A percentile compares a stretch with the other conserved stretches of the same genome.
Conservation (phyloP, 345 rosid genomes). For the Arabidopsis suecica region DNA sequence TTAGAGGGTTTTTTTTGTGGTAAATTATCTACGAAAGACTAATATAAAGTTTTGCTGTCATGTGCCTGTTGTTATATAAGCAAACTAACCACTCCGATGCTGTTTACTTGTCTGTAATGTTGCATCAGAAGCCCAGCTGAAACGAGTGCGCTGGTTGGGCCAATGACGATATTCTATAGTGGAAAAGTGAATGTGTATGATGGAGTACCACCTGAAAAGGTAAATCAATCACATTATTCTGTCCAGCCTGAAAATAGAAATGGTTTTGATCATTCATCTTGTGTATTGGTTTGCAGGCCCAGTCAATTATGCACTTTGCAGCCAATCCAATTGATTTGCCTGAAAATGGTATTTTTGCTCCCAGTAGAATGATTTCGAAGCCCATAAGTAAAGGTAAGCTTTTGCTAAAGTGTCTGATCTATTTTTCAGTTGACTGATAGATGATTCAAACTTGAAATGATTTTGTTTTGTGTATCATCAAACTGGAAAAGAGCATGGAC, state of each 20-base stretch:
- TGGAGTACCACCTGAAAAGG: conserved; percentile 79
- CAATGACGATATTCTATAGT: conserved; percentile 87
- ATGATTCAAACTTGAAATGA: conserved; percentile 30
- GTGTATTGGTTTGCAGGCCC: conserved; percentile 73
- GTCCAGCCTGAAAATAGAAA: conserved; percentile 46
- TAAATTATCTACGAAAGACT: not conserved
- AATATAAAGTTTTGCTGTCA: not conserved
- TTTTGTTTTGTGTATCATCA: conserved; percentile 21
- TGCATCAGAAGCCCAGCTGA: conserved; percentile 58
- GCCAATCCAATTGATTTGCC: conserved; percentile 62
- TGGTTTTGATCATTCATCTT: conserved; percentile 48
- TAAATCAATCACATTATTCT: conserved; percentile 50
- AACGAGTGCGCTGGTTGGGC: conserved; percentile 52
- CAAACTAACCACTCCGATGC: not conserved
- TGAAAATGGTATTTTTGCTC: conserved; percentile 49
- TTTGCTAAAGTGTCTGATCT: conserved; percentile 30
- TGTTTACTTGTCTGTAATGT: conserved; percentile 31
- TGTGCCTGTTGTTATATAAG: conserved; percentile 15
- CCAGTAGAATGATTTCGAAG: conserved; percentile 48
- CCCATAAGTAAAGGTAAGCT: conserved; percentile 58
- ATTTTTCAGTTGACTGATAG: conserved; percentile 15
- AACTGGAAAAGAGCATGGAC: conserved; percentile 23
- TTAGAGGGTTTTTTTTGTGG: not conserved
- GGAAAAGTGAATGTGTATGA: conserved; percentile 93
- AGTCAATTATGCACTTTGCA: conserved; percentile 80